Percentiles rank a stretch among this genome's conserved stretches.
phyloP scores from a whole-genome alignment of 192 early-diverging fungal genomes.

The Podila clonocystis region DNA sequence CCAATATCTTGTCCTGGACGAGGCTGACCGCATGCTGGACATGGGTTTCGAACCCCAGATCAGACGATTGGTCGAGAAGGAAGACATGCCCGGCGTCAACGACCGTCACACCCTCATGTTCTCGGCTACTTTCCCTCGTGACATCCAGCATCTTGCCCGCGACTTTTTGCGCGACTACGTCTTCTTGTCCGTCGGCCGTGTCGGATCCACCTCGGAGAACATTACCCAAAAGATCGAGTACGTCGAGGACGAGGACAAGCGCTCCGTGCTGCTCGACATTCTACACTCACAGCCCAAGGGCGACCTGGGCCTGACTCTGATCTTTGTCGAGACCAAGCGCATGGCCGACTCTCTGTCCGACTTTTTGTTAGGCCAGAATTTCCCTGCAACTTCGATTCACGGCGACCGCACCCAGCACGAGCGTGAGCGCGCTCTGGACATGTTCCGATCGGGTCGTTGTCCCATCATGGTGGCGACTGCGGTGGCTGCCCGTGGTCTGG shows the following conservation, averaged over 20 bases:
- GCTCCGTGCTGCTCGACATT: constrained; percentile 88
- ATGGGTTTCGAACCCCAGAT: constrained; percentile 94
- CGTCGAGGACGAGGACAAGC: constrained; percentile 95
- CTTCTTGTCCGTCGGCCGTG: constrained; percentile 90
- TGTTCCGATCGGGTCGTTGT: constrained; percentile 84
- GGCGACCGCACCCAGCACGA: constrained; percentile 97
- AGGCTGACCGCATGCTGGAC: constrained; percentile 98
- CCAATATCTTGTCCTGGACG: constrained; percentile 91
- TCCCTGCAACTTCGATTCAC: constrained; percentile 95
- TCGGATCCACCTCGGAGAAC: constrained; percentile 96
- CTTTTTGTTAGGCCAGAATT: constrained; percentile 74
- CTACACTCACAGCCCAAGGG: constrained; percentile 61
- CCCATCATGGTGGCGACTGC: constrained; percentile 96
- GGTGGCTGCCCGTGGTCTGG: constrained; percentile 95
- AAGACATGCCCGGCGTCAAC: constrained; percentile 72
- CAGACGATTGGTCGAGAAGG: constrained; percentile 83
- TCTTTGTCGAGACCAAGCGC: constrained; percentile 98
- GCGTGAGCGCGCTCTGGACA: constrained; percentile 89
- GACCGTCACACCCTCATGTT: constrained; percentile 95
- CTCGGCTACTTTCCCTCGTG: constrained; percentile 90
- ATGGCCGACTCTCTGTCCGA: constrained; percentile 90
- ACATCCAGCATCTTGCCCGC: constrained; percentile 85
- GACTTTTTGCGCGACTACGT: constrained; percentile 86
- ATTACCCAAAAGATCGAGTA: constrained; percentile 94
- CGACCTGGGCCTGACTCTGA: constrained; percentile 79